Conservation (phyloP, 495 filamentous ascomycete genomes). For the Penicillium ochrochloron region DNA sequence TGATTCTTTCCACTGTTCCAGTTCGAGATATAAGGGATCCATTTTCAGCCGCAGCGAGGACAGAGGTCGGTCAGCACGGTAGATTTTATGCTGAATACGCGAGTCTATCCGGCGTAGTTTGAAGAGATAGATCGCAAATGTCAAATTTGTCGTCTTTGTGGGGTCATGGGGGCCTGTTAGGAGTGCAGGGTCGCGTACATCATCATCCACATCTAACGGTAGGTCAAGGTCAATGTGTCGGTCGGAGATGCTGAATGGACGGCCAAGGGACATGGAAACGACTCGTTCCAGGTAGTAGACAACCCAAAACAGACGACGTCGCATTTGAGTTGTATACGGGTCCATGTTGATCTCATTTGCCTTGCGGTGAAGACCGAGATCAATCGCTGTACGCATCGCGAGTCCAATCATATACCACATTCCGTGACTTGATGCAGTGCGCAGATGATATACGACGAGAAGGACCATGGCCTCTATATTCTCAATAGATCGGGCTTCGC, state of each 20-base stretch:
- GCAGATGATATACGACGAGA: slow-evolving; percentile 56
- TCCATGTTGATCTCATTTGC: slow-evolving; percentile 53
- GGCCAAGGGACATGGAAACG: slow-evolving; percentile 55
- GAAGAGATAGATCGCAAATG: slow-evolving; percentile 55
- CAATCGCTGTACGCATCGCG: slow-evolving; percentile 59
- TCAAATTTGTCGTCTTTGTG: slow-evolving; percentile 47
- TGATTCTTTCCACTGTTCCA: slow-evolving; percentile 57
- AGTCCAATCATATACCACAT: slow-evolving; percentile 63
- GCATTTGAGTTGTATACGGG: slow-evolving; percentile 52
- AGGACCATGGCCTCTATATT: slow-evolving; percentile 62
- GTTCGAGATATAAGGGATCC: slow-evolving; percentile 51
- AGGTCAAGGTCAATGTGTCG: slow-evolving; percentile 57
- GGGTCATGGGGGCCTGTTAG: slow-evolving; percentile 40
- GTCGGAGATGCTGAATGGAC: slow-evolving; percentile 57
- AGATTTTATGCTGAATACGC: slow-evolving; percentile 58
- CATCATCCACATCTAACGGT: slow-evolving; percentile 53
- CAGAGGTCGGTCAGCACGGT: slow-evolving; percentile 55
- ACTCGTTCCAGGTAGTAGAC: slow-evolving; percentile 58
- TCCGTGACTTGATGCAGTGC: slow-evolving; percentile 55
- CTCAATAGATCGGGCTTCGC: slow-evolving; percentile 54
- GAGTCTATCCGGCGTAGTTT: slow-evolving; percentile 57
- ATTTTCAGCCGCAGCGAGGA: slow-evolving; percentile 53
- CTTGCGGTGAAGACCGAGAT: slow-evolving; percentile 56
- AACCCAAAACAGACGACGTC: slow-evolving; percentile 57
- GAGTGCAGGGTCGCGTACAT: slow-evolving; percentile 47